Evolutionary conservation across 2,329 filamentous ascomycete species (phyloP).

Genomic region (Penicillium sp.): DNA sequence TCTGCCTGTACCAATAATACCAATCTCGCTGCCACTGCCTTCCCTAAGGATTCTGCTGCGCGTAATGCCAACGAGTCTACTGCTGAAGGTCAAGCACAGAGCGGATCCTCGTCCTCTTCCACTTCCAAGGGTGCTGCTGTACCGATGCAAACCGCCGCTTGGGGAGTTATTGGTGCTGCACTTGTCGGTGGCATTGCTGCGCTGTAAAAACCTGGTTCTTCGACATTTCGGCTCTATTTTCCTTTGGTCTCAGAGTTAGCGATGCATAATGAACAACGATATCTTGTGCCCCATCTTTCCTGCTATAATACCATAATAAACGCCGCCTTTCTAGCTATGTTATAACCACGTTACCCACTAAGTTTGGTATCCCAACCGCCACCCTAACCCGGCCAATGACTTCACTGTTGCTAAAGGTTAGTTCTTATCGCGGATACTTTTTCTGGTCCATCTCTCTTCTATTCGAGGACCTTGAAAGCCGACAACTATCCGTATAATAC

Average conservation of each 20-base stretch:
- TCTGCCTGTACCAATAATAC: conserved; percentile 59
- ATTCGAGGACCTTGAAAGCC: neutral
- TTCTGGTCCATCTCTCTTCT: neutral
- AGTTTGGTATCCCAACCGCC: neutral
- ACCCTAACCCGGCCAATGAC: neutral
- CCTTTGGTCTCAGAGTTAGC: neutral
- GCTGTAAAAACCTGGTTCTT: conserved; percentile 20
- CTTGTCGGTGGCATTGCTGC: conserved; percentile 33
- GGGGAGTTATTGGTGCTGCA: conserved; percentile 37
- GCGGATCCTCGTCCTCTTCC: conserved; percentile 10
- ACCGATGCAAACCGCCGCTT: conserved; percentile 34
- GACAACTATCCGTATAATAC: too few species aligned
- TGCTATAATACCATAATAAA: neutral
- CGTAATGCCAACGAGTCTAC: conserved; percentile 48
- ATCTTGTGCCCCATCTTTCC: neutral
- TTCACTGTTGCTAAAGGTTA: too few species aligned
- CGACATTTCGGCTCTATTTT: neutral
- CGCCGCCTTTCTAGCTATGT: neutral
- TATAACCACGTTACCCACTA: neutral
- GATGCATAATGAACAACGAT: neutral
- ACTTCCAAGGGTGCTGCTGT: conserved; percentile 31
- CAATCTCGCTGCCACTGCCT: conserved; percentile 50
- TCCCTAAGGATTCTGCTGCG: conserved; percentile 36
- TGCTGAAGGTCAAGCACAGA: conserved; percentile 32
- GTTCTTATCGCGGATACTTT: neutral